Evolutionary conservation across 2,329 filamentous ascomycete genomes (phyloP), one percentile per base, ranked within the genome.

Genomic region (Colletotrichum karsti): DNA sequence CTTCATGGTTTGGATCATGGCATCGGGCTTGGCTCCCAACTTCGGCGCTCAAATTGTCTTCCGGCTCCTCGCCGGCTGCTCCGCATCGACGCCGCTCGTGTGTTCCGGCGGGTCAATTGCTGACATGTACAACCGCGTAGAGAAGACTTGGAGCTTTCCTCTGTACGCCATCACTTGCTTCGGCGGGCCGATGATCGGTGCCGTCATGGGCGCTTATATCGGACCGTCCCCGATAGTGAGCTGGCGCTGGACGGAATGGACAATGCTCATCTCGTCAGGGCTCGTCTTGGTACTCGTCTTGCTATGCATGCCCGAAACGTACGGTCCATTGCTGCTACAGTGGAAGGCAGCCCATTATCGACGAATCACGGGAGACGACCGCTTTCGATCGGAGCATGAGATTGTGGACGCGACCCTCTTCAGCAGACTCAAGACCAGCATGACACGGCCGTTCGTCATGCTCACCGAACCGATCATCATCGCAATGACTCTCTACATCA

Each of bases 191-290:
- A 80, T 79, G 73, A 51, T 81, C 0, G 80, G 80, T 1, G 77
- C 79, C 3, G 73, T 82, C 0, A 79, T 86, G 65, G 90, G 89
- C 4, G 89, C 88, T 5, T 92, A 91, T 67, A 90, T 92, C 59
- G 90, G 90, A 54, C 82, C 90, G 58, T 87, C 85, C 61, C 83
- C 82, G 3, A n/a, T 50, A 0, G 74, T 77, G 2, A 83, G 81
- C 55, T 92, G 90, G 85, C 82, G 87, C n/a, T 91, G 88, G 88
- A 82, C 83, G 0, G 90, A 92, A 74, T 92, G 91, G 78, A 83
- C 89, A 1, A 83, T 91, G 65, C 78, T 92, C 33, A 91, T 92
- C 56, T 90, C 89, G 83, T 84, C 89, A 0, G 87, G 83, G 0
- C 75, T 85, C 6, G 78, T 91, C 64, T 82, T 91, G 24, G 75